Conservation (phyloP, 768 basidiomycete species). For the Clavaria fumosa region DNA sequence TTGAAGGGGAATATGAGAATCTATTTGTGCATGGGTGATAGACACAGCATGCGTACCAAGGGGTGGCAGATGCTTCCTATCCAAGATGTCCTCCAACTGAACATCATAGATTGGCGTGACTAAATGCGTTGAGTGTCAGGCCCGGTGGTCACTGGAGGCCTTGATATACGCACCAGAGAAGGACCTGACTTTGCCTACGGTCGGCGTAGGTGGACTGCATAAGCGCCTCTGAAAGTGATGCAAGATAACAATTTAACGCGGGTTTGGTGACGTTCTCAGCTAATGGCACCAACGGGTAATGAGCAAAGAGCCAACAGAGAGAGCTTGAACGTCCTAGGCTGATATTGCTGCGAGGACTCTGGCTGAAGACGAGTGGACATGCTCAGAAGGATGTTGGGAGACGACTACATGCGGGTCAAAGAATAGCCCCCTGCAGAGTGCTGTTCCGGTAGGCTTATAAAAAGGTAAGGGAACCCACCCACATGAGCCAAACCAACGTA, state of each 20-base stretch:
- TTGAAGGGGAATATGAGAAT: constrained; percentile 12
- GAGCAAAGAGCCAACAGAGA: constrained; percentile 21
- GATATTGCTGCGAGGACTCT: constrained; percentile 11
- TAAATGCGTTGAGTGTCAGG: constrained; percentile 12
- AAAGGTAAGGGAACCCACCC: too few species aligned
- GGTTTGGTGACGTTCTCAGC: not conserved
- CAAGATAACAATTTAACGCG: constrained; percentile 2
- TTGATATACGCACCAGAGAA: constrained; percentile 30
- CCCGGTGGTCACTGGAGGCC: not conserved
- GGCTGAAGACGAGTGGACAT: constrained; percentile 9
- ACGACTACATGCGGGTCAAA: too few species aligned
- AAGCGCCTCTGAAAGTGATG: constrained; percentile 28
- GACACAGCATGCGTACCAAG: constrained; percentile 29
- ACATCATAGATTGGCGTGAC: constrained; percentile 56
- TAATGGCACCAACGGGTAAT: constrained; percentile 27
- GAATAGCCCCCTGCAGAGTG: too few species aligned
- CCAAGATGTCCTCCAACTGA: constrained; percentile 57
- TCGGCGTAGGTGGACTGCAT: constrained; percentile 48
- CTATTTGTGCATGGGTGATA: not conserved
- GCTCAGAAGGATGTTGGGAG: too few species aligned
- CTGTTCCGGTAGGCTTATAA: too few species aligned
- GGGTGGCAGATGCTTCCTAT: constrained; percentile 65
- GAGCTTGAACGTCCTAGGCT: constrained; percentile 16
- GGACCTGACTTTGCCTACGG: constrained; percentile 52
- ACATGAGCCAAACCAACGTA: too few species aligned